Conservation (phyloP, 805 yeast species). For the Wickerhamiella australiensis region DNA sequence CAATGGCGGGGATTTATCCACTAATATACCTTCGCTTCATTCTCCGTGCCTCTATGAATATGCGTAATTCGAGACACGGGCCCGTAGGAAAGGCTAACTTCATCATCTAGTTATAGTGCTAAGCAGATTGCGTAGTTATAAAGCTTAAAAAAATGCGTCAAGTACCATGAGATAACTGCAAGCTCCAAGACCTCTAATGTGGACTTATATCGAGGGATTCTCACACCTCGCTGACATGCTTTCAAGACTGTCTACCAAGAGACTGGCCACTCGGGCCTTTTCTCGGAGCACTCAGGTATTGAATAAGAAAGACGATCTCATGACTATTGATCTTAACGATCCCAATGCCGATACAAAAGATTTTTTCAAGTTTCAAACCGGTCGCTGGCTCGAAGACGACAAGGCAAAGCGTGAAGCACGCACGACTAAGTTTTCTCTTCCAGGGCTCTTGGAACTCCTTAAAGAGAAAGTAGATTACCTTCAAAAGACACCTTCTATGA, state of each 20-base stretch:
- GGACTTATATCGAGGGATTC: background rate
- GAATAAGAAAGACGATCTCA: conserved; percentile 13
- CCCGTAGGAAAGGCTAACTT: too few species aligned
- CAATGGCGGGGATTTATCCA: background rate
- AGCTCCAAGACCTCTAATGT: background rate
- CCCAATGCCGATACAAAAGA: conserved; percentile 23
- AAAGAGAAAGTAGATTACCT: conserved; percentile 23
- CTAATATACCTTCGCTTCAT: background rate
- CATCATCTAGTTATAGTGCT: too few species aligned
- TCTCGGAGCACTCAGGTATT: background rate
- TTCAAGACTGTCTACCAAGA: background rate
- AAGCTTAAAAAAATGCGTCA: too few species aligned
- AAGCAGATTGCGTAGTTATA: too few species aligned
- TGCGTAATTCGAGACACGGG: too few species aligned
- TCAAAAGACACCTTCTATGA: conserved; percentile 32
- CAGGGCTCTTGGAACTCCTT: conserved; percentile 45
- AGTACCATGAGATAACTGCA: too few species aligned
- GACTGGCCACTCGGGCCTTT: conserved; percentile 3
- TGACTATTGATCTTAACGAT: conserved; percentile 19
- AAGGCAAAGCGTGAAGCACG: conserved; percentile 60
- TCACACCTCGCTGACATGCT: conserved; percentile 1
- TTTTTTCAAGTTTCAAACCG: conserved; percentile 87
- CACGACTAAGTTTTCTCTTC: conserved; percentile 67
- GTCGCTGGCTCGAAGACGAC: conserved; percentile 84
- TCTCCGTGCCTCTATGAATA: too few species aligned